Percentiles rank a stretch among this genome's conserved stretches.
phyloP scores from a whole-genome alignment of 1,139 yeast genomes.

The Insectozyma bohioensis region DNA sequence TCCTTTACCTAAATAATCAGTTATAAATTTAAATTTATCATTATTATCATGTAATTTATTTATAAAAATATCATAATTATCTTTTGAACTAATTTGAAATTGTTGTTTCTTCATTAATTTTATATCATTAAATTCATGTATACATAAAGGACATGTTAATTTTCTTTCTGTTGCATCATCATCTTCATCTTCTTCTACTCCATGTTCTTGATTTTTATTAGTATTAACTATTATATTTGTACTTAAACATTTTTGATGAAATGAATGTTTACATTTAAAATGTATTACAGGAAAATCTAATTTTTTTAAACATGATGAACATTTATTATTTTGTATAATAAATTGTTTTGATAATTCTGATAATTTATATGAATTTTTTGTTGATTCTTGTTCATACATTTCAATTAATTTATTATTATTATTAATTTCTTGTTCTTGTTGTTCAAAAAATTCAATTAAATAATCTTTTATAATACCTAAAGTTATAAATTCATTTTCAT shows the following conservation, averaged over 20 bases:
- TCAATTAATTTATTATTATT: slow-evolving; percentile 67
- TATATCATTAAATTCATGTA: slow-evolving; percentile 66
- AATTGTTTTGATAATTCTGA: slow-evolving; percentile 55
- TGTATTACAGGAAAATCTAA: slow-evolving; percentile 81
- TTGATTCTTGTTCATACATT: slow-evolving; percentile 69
- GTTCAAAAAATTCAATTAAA: slow-evolving; percentile 59
- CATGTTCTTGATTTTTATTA: slow-evolving; percentile 13
- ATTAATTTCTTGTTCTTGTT: slow-evolving; percentile 63
- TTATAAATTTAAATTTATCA: slow-evolving; percentile 71
- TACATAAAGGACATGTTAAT: slow-evolving; percentile 67
- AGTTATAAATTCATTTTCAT: slow-evolving; percentile 57
- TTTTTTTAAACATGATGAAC: slow-evolving; percentile 67
- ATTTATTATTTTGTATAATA: slow-evolving; percentile 65
- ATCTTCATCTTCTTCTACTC: slow-evolving; percentile 17
- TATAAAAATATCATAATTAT: slow-evolving; percentile 62
- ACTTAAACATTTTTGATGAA: slow-evolving; percentile 85
- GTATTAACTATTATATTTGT: background rate
- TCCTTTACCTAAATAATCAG: slow-evolving; percentile 86
- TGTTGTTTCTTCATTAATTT: slow-evolving; percentile 60
- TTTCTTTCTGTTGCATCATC: no score
- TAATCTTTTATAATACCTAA: slow-evolving; percentile 74
- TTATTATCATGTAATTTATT: slow-evolving; percentile 56
- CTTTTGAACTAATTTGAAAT: slow-evolving; percentile 52
- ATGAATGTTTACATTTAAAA: slow-evolving; percentile 85
- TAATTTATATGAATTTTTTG: slow-evolving; percentile 52